Evolutionary conservation across 139 green algal genomes (phyloP), one percentile per base, ranked within the genome.

Genomic region (Diplosphaera chodatii): DNA sequence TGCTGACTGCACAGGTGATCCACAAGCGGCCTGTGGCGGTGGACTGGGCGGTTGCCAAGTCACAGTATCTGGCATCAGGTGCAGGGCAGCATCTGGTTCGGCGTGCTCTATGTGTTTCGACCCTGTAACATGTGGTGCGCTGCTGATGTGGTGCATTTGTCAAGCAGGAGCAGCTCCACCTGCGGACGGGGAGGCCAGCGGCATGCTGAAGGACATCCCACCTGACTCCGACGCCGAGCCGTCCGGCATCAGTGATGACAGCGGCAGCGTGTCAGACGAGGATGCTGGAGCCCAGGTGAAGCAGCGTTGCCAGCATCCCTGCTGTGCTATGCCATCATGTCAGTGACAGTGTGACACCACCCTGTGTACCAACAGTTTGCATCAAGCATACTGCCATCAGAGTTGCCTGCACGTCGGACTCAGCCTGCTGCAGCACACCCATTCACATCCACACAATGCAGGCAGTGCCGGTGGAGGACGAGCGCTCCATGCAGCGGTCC

Each of bases 21-120:
- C 48, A 59, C 48, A 59, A 59, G 5, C 79, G 94, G 21, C 68
- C 76, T 0, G 80, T 98, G 22, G 92, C 89, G 6, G 91, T 93
- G 30, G 94, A 98, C 73, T 97, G 91, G 91, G 90, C 94, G 33
- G 56, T 98, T 29, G 63, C 82, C 23, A 98, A 97, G 80, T 68
- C 62, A 4, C 67, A 89, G 73, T 96, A 59, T 18, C 48, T n/a
- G 48, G 25, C 48, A 25, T 10, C 48, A 59, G 48, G 48, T 59
- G n/a, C n/a, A n/a, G n/a, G n/a, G n/a, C n/a, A n/a, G n/a, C n/a
- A n/a, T n/a, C n/a, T n/a, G n/a, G n/a, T n/a, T n/a, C n/a, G n/a
- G n/a, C n/a, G n/a, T n/a, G n/a, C n/a, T n/a, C n/a, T n/a, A n/a
- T n/a, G n/a, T n/a, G n/a, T n/a, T n/a, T n/a, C n/a, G n/a, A n/a